Conservation (phyloP, 1,284 basidiomycete species). For the Ceratobasidium sp. region DNA sequence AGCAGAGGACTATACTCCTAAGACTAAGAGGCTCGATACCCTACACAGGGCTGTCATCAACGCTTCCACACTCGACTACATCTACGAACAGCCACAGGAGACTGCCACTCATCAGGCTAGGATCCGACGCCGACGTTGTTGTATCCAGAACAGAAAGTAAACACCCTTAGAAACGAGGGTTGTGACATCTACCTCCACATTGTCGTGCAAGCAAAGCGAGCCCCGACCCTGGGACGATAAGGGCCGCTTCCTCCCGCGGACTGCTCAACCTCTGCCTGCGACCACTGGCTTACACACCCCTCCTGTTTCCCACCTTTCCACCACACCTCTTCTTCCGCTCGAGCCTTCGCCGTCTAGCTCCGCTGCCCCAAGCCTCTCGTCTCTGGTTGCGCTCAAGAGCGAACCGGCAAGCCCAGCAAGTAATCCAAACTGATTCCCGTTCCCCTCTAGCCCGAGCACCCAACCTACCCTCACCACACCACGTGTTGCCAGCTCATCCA, state of each 20-base stretch:
- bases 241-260: background rate
- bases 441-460: background rate
- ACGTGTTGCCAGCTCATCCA: background rate
- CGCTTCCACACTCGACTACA: too few relatives aligned
- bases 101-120: too few relatives aligned
- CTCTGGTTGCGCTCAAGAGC: background rate
- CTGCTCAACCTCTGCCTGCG: background rate
- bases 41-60: too few relatives aligned
- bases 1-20: too few relatives aligned
- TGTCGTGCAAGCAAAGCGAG: background rate
- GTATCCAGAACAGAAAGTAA: too few relatives aligned
- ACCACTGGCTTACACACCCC: background rate
- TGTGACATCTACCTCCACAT: background rate
- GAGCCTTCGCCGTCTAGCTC: background rate
- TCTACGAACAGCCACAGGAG: too few relatives aligned
- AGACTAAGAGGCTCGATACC: too few relatives aligned
- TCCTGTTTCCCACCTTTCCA: background rate
- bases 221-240: conserved; percentile 1
- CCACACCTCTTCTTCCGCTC: background rate
- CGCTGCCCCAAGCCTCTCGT: background rate
- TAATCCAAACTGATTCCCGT: background rate
- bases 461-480: background rate
- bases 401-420: background rate
- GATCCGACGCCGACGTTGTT: too few relatives aligned
- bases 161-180: too few relatives aligned